Percentiles rank a stretch among this genome's conserved stretches.
These are phyloP conservation scores for Xylariaceae sp. DNA, from an alignment of 2,329 filamentous ascomycete species.

Conservation along the genomic window DNA sequence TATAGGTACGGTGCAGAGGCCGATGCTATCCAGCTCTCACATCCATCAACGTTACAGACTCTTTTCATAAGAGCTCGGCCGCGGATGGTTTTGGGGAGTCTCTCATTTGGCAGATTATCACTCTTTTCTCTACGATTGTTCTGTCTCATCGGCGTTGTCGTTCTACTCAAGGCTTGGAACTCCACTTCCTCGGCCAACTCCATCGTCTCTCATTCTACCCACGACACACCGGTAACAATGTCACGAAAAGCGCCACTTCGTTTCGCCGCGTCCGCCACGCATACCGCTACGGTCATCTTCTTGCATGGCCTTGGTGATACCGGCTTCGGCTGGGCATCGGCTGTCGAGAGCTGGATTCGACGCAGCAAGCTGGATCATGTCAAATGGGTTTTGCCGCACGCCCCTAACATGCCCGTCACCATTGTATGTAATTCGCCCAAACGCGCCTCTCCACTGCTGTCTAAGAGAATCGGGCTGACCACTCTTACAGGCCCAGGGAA, in stretches of 20 bases:
- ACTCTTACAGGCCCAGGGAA: conserved; percentile 60
- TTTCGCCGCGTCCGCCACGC: conserved; percentile 42
- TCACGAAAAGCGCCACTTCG: conserved; percentile 30
- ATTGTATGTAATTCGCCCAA: conserved; percentile 48
- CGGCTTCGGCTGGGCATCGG: conserved; percentile 71
- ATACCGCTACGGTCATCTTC: conserved; percentile 94
- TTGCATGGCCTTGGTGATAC: conserved; percentile 87
- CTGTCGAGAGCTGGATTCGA: conserved; percentile 83
- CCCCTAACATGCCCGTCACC: conserved; percentile 82
- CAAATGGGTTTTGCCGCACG: conserved; percentile 91
- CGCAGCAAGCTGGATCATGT: conserved; percentile 80
- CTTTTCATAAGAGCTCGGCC: neutral
- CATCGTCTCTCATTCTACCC: conserved; percentile 12
- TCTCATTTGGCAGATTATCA: neutral
- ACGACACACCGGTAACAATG: conserved; percentile 27
- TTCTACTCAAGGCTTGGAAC: neutral
- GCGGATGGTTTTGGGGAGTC: conserved; percentile 8
- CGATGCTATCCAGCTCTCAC: no score
- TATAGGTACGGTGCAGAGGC: no score
- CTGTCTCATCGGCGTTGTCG: conserved; percentile 2
- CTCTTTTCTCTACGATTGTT: neutral
- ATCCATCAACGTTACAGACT: no score
- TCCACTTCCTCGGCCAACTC: conserved; percentile 11
- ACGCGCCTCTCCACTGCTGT: neutral
- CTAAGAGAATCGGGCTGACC: conserved; percentile 1